Base-by-base conservation (phyloP, 2,329 filamentous ascomycete species). In the Ilyonectria robusta region DNA sequence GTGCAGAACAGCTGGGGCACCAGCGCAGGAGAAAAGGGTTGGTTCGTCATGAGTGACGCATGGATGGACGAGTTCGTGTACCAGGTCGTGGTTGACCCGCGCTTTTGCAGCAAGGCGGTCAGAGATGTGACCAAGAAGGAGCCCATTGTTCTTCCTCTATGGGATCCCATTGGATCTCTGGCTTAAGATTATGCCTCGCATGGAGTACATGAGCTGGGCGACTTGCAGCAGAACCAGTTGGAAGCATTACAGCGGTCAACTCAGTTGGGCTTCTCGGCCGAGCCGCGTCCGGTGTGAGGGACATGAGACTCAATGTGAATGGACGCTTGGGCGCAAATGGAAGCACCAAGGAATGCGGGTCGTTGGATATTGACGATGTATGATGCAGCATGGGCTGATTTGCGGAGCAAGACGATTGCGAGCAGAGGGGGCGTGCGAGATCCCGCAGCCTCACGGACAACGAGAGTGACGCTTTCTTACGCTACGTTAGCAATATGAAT, bases 1-100 rank as follows among this genome's bases (percentile, higher is more conserved):
- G 93, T 97, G 7, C 92, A 97, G 86, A 97, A 97, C 78, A 92
- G 89, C 62, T 97, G 94, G 94, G 93, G 92, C 13, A 85, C 89
- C 46, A 82, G 77, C 0, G 87, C 87, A 0, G 94, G 94, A 1
- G 88, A 91, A 13, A 89, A 94, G 72, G 94, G 94, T 0, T 97
- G 93, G 87, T 96, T 96, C 77, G 92, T 97, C 68, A 97, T 97
- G 94, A 92, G 86, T 67, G 94, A 97, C 81, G 84, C 84, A 21
- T 93, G 91, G 91, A 91, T 93, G 88, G 89, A 93, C 68, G 86
- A 93, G 81, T 97, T 94, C 82, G 90, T 92, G 48, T 97, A 95
- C 78, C 94, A 97, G 84, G 93, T 92, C 8, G 94, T 97, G 15
- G 89, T 97, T 6, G 93, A 97, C 77, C 91, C 92, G 0, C 86